Base-by-base conservation (phyloP, 257 asterid species). In the Nicotiana obtusifolia region DNA sequence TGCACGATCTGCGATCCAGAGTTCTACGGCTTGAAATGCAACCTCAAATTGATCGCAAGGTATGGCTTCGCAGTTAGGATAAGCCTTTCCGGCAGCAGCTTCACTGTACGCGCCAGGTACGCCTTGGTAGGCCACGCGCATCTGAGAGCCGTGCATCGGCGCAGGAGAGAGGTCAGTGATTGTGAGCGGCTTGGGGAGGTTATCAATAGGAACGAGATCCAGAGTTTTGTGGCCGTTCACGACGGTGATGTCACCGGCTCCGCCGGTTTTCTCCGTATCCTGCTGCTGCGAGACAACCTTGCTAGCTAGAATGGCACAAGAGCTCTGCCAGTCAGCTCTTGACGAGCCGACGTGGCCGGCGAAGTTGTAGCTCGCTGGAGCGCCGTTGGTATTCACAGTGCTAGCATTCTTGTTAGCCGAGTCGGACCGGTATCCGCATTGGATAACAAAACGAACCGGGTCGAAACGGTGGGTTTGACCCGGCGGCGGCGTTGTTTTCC, bases 41-140 rank as follows among this genome's bases (percentile, higher is more conserved):
- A 94, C 97, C 19, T 94, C 98, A 64, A 94, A 94, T 49, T 94
- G 98, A 77, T 94, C 97, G 53, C 98, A 94, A 28, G 98, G 98
- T 60, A 94, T 90, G 67, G 97, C 93, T 62, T 94, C 97, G 61
- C 97, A 91, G 33, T 88, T 85, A 5, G 97, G 98, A 64, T 93
- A 94, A 5, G 98, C 97, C 77, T 92, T 95, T 0, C 92, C 94
- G 52, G 97, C 97, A 44, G 98, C 97, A 19, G 97, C 94, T 82
- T 95, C 98, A 71, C 98, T 93, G 88, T 87, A 93, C 1, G 98
- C 98, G 5, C 98, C 98, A 13, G 98, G 97, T 44, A 92, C 95
- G 1, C 98, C 98, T 26, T 93, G 98, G 87, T 95, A 93, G 14
- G 98, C 98, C 2, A 95, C 98, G 7, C 97, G 96, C 61, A 93